Conservation (phyloP, 352 stramenopile species). For the Phytophthora hybrid region DNA sequence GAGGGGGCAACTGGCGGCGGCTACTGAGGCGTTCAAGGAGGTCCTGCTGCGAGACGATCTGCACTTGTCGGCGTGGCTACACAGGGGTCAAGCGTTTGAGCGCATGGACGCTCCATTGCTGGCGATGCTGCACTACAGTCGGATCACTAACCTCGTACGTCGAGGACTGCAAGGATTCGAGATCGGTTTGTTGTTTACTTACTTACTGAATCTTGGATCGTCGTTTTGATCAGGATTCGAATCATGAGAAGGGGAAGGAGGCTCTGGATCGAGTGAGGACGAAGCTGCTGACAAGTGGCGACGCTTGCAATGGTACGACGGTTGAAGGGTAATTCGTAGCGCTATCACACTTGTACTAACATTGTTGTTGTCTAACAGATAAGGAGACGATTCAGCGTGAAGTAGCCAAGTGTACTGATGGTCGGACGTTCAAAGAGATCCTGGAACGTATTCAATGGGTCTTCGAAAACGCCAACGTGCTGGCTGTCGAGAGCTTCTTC, state of each 20-base stretch:
- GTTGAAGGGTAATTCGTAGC: neutral
- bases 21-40: slow-evolving; percentile 75
- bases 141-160: slow-evolving; percentile 55
- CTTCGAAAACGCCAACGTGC: slow-evolving; percentile 64
- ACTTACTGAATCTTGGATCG: too few relatives aligned
- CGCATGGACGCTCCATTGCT: slow-evolving; percentile 62
- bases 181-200: neutral
- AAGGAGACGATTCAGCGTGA: slow-evolving; percentile 15
- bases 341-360: neutral
- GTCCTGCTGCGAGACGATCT: slow-evolving; percentile 63
- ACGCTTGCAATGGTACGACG: slow-evolving; percentile 33
- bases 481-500: slow-evolving; percentile 73
- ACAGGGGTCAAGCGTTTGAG: slow-evolving; percentile 66
- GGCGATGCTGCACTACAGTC: slow-evolving; percentile 77
- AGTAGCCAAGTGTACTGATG: slow-evolving; percentile 22
- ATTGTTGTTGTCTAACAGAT: slow-evolving; percentile 15
- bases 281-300: slow-evolving; percentile 34
- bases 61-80: slow-evolving; percentile 59
- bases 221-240: slow-evolving; percentile 33
- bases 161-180: neutral
- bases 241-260: slow-evolving; percentile 39
- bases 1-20: slow-evolving; percentile 38
- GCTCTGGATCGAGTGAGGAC: slow-evolving; percentile 45
- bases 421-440: slow-evolving; percentile 15
- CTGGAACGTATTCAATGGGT: slow-evolving; percentile 45